Conservation (phyloP, 202 grass and related monocot species). For the Hordeum pubiflorum region DNA sequence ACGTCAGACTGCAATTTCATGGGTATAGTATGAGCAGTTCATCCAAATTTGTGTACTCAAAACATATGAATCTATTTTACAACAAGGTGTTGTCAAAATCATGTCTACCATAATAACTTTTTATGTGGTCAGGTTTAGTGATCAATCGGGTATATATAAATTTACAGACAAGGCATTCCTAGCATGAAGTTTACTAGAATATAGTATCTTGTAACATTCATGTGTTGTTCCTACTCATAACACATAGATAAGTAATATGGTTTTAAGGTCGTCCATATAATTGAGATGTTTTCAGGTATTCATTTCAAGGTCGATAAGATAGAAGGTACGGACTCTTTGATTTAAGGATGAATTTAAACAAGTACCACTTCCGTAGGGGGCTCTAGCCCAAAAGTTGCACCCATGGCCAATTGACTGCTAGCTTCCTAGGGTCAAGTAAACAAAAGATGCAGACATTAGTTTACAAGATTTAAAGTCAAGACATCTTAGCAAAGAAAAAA, state of each 20-base stretch:
- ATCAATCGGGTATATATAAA: constrained; percentile 2
- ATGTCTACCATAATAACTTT: constrained; percentile 6
- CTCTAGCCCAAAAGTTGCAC: constrained; percentile 87
- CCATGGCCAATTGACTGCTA: constrained; percentile 93
- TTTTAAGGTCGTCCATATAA: neutral
- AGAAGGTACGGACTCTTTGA: neutral
- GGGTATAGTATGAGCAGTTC: neutral
- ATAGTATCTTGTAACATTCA: neutral
- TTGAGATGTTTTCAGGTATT: neutral
- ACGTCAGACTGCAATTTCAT: neutral
- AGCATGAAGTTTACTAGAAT: neutral
- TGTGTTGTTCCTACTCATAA: neutral
- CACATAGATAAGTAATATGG: neutral
- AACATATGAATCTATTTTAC: constrained; percentile 7
- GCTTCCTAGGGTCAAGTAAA: constrained; percentile 56
- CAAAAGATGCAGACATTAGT: neutral
- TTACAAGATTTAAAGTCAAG: neutral
- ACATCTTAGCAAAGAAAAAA: neutral
- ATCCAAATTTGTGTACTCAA: neutral
- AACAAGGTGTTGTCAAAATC: neutral
- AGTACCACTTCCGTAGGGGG: constrained; percentile 54
- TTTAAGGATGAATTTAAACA: neutral
- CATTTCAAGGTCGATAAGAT: neutral
- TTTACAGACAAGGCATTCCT: neutral
- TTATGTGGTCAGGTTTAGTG: neutral